These are phyloP conservation scores for Termitomyces sp. DNA, from an alignment of 768 basidiomycete species.

Conservation along the genomic window DNA sequence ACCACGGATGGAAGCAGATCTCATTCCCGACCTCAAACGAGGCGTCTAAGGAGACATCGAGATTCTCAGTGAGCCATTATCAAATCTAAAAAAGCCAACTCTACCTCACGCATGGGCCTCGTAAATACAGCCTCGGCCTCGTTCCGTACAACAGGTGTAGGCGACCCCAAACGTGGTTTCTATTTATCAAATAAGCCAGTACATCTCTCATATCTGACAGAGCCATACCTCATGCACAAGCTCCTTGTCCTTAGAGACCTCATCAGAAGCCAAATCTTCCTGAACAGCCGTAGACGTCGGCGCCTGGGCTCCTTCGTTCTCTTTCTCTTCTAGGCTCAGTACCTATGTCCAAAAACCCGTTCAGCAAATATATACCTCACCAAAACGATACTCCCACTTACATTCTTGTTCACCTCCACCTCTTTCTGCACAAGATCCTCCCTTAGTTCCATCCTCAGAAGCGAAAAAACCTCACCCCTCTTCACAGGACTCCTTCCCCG, in stretches of 20 bases:
- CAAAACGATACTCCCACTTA: background rate
- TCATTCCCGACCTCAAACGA: background rate
- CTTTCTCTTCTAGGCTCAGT: background rate
- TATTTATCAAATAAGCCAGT: background rate
- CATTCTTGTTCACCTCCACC: constrained; percentile 2
- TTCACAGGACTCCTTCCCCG: background rate
- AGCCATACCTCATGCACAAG: background rate
- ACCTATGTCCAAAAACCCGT: background rate
- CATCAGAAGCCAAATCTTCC: background rate
- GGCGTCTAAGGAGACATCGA: background rate
- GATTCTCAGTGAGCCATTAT: background rate
- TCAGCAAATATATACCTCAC: no score
- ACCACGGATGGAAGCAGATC: background rate
- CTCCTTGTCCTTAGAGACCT: background rate
- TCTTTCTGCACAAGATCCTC: background rate
- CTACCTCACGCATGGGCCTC: background rate
- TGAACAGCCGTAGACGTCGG: background rate
- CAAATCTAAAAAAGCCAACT: background rate
- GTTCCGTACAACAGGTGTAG: background rate
- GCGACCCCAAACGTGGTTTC: background rate
- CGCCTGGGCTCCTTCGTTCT: background rate
- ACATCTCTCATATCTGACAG: background rate
- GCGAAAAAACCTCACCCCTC: background rate
- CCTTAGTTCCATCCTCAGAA: constrained; percentile 1
- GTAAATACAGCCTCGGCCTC: background rate